phyloP scores from a whole-genome alignment of 257 asterid species.

The Penstemon newberryi region DNA sequence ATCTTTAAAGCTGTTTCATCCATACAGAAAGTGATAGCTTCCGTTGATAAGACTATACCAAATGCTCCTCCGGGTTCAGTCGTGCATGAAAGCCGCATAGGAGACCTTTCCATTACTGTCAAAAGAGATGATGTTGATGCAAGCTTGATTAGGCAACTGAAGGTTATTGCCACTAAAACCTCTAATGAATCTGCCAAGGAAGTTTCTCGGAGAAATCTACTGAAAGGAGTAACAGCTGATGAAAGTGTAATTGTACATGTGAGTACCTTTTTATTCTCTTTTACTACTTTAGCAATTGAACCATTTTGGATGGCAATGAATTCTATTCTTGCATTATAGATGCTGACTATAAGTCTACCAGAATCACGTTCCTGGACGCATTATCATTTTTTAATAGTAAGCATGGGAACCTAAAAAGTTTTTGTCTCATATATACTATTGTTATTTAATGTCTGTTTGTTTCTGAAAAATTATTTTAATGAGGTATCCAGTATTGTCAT shows the following conservation, averaged over 20 bases:
- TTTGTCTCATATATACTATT: too few species aligned
- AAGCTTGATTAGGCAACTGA: conserved; percentile 54
- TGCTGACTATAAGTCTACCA: too few species aligned
- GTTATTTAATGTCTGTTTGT: too few species aligned
- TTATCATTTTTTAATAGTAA: too few species aligned
- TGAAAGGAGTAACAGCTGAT: conserved; percentile 94
- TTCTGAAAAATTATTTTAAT: too few species aligned
- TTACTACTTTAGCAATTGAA: conserved; percentile 1
- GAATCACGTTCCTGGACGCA: too few species aligned
- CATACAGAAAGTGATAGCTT: conserved; percentile 62
- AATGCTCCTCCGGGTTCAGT: conserved; percentile 54
- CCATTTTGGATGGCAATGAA: not conserved
- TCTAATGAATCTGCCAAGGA: conserved; percentile 47
- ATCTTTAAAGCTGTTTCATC: conserved; percentile 81
- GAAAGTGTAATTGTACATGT: conserved; percentile 89
- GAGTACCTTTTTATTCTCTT: conserved; percentile 40
- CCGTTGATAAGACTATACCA: conserved; percentile 37
- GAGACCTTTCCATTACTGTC: conserved; percentile 75
- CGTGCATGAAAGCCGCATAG: conserved; percentile 58
- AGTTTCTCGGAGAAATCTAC: conserved; percentile 68
- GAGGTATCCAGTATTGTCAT: not conserved
- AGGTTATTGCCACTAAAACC: conserved; percentile 47
- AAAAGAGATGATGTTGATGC: conserved; percentile 63
- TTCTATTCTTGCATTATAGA: too few species aligned
- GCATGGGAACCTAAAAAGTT: too few species aligned